Conservation (phyloP, 2,329 filamentous ascomycete species). For the Colletotrichum ledebouriae region DNA sequence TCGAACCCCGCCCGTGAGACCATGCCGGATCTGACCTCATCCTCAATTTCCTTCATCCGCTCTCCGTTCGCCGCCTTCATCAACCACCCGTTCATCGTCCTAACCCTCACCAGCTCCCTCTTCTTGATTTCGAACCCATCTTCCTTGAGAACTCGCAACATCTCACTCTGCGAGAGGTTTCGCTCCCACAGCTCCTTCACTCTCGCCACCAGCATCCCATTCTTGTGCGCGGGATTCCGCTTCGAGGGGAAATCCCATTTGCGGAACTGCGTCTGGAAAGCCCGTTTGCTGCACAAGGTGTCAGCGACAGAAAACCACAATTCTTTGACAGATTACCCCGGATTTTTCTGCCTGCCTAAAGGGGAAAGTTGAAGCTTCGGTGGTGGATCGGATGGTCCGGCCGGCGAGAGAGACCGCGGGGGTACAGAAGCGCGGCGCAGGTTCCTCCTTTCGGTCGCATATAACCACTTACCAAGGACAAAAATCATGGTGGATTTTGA, state of each 20-base stretch:
- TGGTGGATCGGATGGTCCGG: conserved; percentile 37
- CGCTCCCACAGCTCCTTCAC: conserved; percentile 83
- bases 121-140: conserved; percentile 79
- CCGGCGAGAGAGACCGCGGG: conserved; percentile 32
- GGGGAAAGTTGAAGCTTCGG: background rate
- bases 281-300: conserved; percentile 72
- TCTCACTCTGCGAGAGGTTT: conserved; percentile 80
- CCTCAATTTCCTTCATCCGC: conserved; percentile 53
- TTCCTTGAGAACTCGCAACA: conserved; percentile 78
- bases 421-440: conserved; percentile 26
- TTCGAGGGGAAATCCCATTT: conserved; percentile 85
- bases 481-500: conserved; percentile 75
- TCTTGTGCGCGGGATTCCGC: conserved; percentile 79
- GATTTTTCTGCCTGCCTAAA: background rate
- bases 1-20: background rate
- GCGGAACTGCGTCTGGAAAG: conserved; percentile 82
- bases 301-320: conserved; percentile 16
- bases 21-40: background rate
- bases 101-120: conserved; percentile 77
- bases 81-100: conserved; percentile 77
- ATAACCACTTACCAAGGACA: conserved; percentile 72
- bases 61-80: conserved; percentile 73
- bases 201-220: conserved; percentile 74
- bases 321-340: conserved; percentile 7
- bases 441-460: no score